Percentiles rank a stretch among this genome's conserved stretches.
Conservation (phyloP, 2,329 filamentous ascomycete species). For the Beauveria sp. region DNA sequence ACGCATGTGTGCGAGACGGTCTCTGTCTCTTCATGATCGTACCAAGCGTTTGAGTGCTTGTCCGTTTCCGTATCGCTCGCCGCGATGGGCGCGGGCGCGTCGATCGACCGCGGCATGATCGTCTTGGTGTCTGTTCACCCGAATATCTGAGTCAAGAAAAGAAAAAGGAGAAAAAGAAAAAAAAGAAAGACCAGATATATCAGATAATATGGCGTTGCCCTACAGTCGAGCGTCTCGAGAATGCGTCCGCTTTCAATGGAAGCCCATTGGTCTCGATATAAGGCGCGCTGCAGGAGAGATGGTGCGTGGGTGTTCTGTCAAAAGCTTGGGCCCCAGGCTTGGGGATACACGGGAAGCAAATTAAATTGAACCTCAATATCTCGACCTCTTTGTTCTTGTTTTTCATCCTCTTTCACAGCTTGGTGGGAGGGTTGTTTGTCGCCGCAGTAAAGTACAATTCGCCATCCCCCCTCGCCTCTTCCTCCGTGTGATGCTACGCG, state of each 20-base stretch:
- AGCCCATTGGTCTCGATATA: neutral
- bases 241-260: neutral
- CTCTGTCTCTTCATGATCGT: neutral
- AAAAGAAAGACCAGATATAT: too few relatives aligned
- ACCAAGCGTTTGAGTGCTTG: neutral
- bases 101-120: neutral
- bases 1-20: neutral
- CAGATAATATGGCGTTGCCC: too few relatives aligned
- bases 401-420: neutral
- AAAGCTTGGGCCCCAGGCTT: neutral
- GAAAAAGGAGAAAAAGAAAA: neutral
- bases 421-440: neutral
- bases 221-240: neutral
- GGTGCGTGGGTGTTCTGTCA: neutral
- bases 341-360: neutral
- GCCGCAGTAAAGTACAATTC: neutral
- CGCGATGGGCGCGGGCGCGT: neutral
- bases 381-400: neutral
- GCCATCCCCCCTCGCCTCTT: neutral
- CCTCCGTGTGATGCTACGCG: conserved; percentile 3
- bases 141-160: neutral
- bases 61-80: neutral
- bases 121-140: neutral
- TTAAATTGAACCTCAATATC: neutral
- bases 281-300: neutral